These are phyloP conservation scores for Maudiozyma barnettii DNA, from an alignment of 805 yeast genomes.

Conservation along the genomic window DNA sequence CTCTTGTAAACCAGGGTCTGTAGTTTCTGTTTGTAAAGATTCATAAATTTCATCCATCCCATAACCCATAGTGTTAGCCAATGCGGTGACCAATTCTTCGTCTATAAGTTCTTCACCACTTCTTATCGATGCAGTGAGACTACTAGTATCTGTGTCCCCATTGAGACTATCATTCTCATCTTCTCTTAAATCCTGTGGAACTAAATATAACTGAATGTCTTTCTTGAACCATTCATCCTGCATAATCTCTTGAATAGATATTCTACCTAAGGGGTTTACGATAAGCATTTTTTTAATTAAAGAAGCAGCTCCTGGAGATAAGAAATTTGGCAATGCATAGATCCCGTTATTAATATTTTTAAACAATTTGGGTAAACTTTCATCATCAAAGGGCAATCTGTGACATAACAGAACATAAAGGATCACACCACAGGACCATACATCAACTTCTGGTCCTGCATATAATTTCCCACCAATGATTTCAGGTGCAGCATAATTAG, in stretches of 20 bases:
- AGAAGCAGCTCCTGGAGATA: constrained; percentile 76
- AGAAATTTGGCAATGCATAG: constrained; percentile 80
- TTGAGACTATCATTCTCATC: constrained; percentile 15
- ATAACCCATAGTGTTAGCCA: constrained; percentile 81
- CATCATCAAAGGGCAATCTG: constrained; percentile 90
- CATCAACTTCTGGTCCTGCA: constrained; percentile 97
- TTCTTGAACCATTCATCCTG: constrained; percentile 89
- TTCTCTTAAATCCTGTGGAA: constrained; percentile 35
- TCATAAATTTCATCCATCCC: constrained; percentile 73
- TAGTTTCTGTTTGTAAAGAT: constrained; percentile 42
- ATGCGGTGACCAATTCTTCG: constrained; percentile 64
- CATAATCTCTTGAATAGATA: constrained; percentile 85
- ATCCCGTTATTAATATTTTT: constrained; percentile 88
- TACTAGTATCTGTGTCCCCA: neutral
- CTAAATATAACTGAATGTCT: constrained; percentile 67
- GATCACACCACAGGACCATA: constrained; percentile 95
- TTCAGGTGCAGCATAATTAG: constrained; percentile 96
- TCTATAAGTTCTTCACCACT: constrained; percentile 36
- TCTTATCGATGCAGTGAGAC: neutral
- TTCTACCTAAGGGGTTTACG: constrained; percentile 88
- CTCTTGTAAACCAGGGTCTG: constrained; percentile 52
- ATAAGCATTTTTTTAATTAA: constrained; percentile 82
- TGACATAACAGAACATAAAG: constrained; percentile 94
- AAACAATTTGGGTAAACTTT: constrained; percentile 86
- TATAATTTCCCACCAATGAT: constrained; percentile 88